A percentile compares a stretch with the other conserved stretches of the same genome.
These are phyloP conservation scores for Trametes versicolor DNA, from an alignment of 1,284 basidiomycete genomes.

Conservation along the genomic window DNA sequence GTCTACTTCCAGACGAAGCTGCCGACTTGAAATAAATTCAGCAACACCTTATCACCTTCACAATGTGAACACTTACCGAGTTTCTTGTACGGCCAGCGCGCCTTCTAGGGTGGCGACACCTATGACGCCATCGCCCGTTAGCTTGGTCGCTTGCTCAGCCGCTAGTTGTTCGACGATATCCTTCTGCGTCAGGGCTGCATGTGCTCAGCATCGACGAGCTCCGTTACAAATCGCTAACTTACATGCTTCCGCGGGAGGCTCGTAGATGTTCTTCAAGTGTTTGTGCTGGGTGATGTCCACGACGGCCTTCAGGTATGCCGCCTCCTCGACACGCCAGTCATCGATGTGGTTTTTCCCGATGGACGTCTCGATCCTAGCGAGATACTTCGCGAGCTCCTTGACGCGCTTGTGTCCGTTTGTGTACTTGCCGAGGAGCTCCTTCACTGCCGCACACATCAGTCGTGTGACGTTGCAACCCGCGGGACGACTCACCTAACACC, in stretches of 20 bases:
- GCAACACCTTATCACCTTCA: background rate
- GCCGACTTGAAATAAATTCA: background rate
- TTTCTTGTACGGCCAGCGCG: background rate
- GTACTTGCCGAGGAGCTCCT: background rate
- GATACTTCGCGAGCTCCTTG: background rate
- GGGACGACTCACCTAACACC: background rate
- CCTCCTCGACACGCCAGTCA: background rate
- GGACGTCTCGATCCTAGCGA: background rate
- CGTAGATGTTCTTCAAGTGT: constrained; percentile 14
- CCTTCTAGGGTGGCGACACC: background rate
- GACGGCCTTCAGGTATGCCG: background rate
- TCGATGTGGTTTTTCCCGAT: background rate
- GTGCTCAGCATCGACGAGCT: background rate
- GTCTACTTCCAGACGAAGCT: background rate
- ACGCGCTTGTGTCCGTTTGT: background rate
- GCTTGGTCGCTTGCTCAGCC: background rate
- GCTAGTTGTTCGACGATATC: background rate
- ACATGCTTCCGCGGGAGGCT: constrained; percentile 3
- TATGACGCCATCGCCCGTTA: background rate
- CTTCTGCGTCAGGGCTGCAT: background rate
- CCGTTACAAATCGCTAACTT: background rate
- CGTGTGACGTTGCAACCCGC: background rate
- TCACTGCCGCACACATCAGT: background rate
- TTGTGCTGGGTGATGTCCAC: constrained; percentile 13
- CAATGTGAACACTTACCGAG: background rate